These are phyloP conservation scores for Zancudomyces culisetae DNA, from an alignment of 371 early-diverging fungal genomes.

Conservation along the genomic window DNA sequence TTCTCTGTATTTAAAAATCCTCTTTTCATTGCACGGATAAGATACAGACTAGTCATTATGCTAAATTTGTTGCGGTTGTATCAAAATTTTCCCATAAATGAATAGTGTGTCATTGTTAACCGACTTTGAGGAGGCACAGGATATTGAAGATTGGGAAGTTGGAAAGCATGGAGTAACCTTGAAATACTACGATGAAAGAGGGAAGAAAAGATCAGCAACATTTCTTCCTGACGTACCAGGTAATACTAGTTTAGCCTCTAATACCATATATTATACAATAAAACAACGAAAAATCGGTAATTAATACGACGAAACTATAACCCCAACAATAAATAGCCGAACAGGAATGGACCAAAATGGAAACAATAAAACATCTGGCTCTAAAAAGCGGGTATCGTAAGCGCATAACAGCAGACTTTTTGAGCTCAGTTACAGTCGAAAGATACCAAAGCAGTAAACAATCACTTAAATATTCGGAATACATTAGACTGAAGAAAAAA, in stretches of 20 bases:
- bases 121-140: slow-evolving; percentile 52
- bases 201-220: slow-evolving; percentile 50
- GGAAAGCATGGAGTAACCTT: slow-evolving; percentile 87
- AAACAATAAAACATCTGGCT: slow-evolving; percentile 64
- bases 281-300: too few species aligned
- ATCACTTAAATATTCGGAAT: slow-evolving; percentile 40
- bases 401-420: slow-evolving; percentile 32
- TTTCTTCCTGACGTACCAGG: slow-evolving; percentile 75
- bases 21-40: too few species aligned
- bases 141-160: slow-evolving; percentile 76
- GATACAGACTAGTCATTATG: too few species aligned
- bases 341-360: slow-evolving; percentile 63
- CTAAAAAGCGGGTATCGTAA: slow-evolving; percentile 65
- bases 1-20: too few species aligned
- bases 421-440: slow-evolving; percentile 37
- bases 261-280: too few species aligned
- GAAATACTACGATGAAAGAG: slow-evolving; percentile 38
- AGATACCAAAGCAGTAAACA: slow-evolving; percentile 67
- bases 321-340: slow-evolving; percentile 16
- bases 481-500: slow-evolving; percentile 13
- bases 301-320: too few species aligned
- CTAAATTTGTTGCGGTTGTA: too few species aligned
- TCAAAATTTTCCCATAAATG: too few species aligned
- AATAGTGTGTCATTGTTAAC: slow-evolving; percentile 54
- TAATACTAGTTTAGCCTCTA: too few species aligned